Evolutionary conservation across 2,329 filamentous ascomycete species (phyloP).

Genomic region (Fusarium agapanthi): DNA sequence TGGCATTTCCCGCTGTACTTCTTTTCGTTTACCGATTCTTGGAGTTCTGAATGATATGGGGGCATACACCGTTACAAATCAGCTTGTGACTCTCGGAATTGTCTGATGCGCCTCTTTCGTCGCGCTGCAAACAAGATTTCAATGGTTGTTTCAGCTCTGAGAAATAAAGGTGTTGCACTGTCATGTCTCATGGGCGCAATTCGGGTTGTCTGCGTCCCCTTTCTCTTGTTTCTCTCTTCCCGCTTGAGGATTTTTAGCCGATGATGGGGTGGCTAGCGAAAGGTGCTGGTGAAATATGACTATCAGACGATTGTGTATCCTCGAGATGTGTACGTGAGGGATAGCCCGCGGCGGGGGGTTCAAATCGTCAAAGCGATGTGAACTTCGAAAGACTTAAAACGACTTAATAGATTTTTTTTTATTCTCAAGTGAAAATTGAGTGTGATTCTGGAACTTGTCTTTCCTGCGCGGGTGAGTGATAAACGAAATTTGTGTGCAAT

Average conservation of each 20-base stretch:
- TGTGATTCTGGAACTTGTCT: not conserved
- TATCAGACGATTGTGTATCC: not conserved
- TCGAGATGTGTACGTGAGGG: constrained; percentile 8
- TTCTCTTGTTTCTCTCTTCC: not conserved
- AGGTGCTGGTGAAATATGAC: constrained; percentile 6
- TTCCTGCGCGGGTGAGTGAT: not conserved
- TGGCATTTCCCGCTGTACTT: constrained; percentile 13
- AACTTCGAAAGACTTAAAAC: constrained; percentile 37
- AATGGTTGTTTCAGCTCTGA: constrained; percentile 1
- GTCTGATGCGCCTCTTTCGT: constrained; percentile 1
- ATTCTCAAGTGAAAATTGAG: constrained; percentile 1
- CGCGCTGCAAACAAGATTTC: not conserved
- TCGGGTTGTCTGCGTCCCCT: not conserved
- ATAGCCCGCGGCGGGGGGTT: constrained; percentile 7
- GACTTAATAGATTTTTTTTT: constrained; percentile 41
- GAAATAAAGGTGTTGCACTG: constrained; percentile 1
- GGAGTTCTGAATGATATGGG: constrained; percentile 4
- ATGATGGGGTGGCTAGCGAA: not conserved
- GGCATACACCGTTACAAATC: not conserved
- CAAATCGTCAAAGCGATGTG: constrained; percentile 27
- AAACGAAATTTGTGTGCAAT: not conserved
- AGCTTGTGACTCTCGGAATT: not conserved
- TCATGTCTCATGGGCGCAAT: not conserved
- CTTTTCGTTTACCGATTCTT: constrained; percentile 9
- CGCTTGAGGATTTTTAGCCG: not conserved